Evolutionary conservation across 495 filamentous ascomycete genomes (phyloP).

Genomic region (Aspergillus bertholletiae): DNA sequence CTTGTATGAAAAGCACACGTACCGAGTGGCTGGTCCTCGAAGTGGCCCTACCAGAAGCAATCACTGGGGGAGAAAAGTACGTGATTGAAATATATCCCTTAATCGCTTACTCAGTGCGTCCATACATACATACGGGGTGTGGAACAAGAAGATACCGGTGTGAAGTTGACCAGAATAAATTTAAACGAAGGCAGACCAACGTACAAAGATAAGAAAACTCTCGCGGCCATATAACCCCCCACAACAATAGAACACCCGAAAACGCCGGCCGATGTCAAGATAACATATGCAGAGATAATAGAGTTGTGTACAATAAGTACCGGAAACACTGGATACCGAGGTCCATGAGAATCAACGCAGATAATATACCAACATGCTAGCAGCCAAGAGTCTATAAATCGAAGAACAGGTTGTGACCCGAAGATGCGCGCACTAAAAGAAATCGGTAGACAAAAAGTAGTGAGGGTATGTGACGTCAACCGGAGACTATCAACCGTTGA

Average conservation of each 20-base stretch:
- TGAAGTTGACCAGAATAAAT: background rate
- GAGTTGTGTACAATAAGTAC: background rate
- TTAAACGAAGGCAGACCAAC: background rate
- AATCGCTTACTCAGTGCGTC: too few species aligned
- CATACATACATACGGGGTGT: too few species aligned
- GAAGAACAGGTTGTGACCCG: conserved; percentile 1
- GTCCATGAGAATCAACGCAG: background rate
- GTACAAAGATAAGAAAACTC: background rate
- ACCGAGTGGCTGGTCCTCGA: too few species aligned
- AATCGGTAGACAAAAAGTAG: conserved; percentile 2
- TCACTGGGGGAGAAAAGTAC: too few species aligned
- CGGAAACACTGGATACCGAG: background rate
- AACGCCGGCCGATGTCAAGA: conserved; percentile 3
- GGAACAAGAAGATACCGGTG: background rate
- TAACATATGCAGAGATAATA: background rate
- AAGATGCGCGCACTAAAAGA: background rate
- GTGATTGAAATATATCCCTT: too few species aligned
- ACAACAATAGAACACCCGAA: background rate
- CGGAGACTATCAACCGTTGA: conserved; percentile 2
- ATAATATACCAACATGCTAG: conserved; percentile 13
- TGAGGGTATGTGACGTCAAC: conserved; percentile 19
- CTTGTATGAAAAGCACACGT: too few species aligned
- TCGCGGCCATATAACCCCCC: conserved; percentile 1
- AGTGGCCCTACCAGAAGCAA: too few species aligned
- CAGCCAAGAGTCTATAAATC: conserved; percentile 15